Evolutionary conservation across 192 early-diverging fungal species (phyloP).

Genomic region (Endogone sp.): DNA sequence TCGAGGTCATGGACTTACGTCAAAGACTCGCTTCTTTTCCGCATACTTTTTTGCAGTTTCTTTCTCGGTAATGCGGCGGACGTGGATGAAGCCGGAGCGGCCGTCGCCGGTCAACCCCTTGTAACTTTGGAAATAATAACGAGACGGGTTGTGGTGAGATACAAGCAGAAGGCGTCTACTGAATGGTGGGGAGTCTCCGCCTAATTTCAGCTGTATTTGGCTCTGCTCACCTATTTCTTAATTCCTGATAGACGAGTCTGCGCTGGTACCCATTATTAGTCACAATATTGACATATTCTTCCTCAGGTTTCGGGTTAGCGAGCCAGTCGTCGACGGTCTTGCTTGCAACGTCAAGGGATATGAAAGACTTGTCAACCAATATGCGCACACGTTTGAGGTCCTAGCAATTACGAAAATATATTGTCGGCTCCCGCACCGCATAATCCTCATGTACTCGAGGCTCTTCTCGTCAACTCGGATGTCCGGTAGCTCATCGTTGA

Average conservation of each 20-base stretch:
- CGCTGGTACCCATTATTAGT: constrained; percentile 43
- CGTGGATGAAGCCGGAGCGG: constrained; percentile 19
- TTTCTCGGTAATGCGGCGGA: constrained; percentile 9
- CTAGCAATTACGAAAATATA: too few species aligned
- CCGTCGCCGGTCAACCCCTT: constrained; percentile 18
- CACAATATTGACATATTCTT: constrained; percentile 35
- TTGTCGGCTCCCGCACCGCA: too few species aligned
- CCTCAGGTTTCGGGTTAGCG: constrained; percentile 23
- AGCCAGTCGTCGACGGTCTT: constrained; percentile 40
- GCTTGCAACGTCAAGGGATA: constrained; percentile 3
- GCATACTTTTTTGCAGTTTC: not conserved
- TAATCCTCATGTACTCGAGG: constrained; percentile 35
- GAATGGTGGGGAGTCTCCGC: too few species aligned
- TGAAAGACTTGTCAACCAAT: not conserved
- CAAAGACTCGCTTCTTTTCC: not conserved
- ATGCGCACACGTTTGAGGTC: not conserved
- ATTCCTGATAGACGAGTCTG: constrained; percentile 60
- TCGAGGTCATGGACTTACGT: not conserved
- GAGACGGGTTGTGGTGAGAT: not conserved
- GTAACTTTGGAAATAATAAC: constrained; percentile 11
- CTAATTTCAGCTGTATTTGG: too few species aligned
- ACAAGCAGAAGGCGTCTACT: too few species aligned
- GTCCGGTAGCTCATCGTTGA: constrained; percentile 29
- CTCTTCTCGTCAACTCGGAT: constrained; percentile 48
- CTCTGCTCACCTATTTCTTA: constrained; percentile 36